Conservation (phyloP, 495 filamentous ascomycete genomes). For the Aspergillus taichungensis region DNA sequence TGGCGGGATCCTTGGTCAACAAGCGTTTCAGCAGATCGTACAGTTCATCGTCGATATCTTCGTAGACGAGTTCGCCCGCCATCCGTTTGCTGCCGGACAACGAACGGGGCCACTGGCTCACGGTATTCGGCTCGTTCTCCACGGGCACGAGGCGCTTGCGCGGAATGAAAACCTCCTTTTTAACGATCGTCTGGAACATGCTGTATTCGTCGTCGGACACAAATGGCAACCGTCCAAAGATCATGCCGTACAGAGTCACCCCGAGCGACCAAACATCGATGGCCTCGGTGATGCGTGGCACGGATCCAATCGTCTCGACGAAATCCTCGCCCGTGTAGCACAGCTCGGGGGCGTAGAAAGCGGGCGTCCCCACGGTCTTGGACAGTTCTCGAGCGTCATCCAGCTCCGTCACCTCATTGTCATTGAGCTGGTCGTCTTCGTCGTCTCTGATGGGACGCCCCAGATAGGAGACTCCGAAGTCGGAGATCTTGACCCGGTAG, state of each 20-base stretch:
- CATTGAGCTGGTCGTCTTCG: slow-evolving; percentile 66
- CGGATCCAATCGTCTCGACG: slow-evolving; percentile 33
- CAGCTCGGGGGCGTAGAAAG: slow-evolving; percentile 97
- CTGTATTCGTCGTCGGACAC: slow-evolving; percentile 82
- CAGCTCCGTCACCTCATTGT: slow-evolving; percentile 74
- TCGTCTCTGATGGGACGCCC: slow-evolving; percentile 75
- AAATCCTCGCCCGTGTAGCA: slow-evolving; percentile 62
- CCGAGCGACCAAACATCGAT: slow-evolving; percentile 98
- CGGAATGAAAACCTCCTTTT: slow-evolving; percentile 83
- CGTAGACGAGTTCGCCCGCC: slow-evolving; percentile 68
- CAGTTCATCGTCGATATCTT: slow-evolving; percentile 75
- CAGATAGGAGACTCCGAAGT: slow-evolving; percentile 97
- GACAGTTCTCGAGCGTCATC: slow-evolving; percentile 90
- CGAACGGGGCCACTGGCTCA: slow-evolving; percentile 19
- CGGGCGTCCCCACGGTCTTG: slow-evolving; percentile 95
- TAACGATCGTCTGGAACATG: slow-evolving; percentile 83
- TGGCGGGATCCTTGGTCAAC: slow-evolving; percentile 78
- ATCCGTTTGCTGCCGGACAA: slow-evolving; percentile 43
- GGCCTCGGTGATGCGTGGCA: slow-evolving; percentile 51
- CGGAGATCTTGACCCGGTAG: slow-evolving; percentile 93
- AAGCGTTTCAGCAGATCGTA: slow-evolving; percentile 73
- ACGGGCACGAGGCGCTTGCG: slow-evolving; percentile 69
- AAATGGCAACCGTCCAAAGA: slow-evolving; percentile 90
- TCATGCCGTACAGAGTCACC: slow-evolving; percentile 89
- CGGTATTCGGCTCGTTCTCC: slow-evolving; percentile 43